Conservation (phyloP, 345 rosid species). For the Bruguiera sexangula region DNA sequence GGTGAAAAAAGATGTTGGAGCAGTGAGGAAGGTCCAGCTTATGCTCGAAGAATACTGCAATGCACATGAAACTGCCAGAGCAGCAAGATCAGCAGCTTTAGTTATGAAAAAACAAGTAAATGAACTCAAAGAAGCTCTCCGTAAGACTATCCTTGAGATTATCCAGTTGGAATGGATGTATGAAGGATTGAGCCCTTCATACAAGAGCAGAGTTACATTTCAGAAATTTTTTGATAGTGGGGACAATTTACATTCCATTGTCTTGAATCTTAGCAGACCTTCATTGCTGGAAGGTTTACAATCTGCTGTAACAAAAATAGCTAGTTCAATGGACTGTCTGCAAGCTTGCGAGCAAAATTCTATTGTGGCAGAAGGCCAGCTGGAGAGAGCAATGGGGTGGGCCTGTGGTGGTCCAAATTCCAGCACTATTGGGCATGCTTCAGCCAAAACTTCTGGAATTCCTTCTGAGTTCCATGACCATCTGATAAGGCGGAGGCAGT, state of each 20-base stretch:
- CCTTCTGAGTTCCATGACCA: slow-evolving; percentile 83
- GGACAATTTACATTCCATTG: slow-evolving; percentile 51
- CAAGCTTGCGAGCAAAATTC: slow-evolving; percentile 71
- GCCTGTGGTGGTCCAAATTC: slow-evolving; percentile 87
- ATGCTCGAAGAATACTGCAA: slow-evolving; percentile 87
- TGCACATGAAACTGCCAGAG: slow-evolving; percentile 78
- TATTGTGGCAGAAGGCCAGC: slow-evolving; percentile 73
- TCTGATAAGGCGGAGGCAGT: slow-evolving; percentile 61
- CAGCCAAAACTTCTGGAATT: slow-evolving; percentile 69
- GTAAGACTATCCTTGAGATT: slow-evolving; percentile 64
- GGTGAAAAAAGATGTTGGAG: slow-evolving; percentile 39
- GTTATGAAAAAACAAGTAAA: slow-evolving; percentile 67
- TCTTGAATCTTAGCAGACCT: slow-evolving; percentile 60
- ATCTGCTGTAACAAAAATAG: slow-evolving; percentile 55
- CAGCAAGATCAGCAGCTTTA: slow-evolving; percentile 71
- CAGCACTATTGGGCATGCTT: slow-evolving; percentile 43
- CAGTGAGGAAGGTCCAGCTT: slow-evolving; percentile 55
- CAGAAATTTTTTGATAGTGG: slow-evolving; percentile 52
- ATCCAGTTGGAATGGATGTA: slow-evolving; percentile 94
- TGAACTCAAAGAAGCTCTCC: slow-evolving; percentile 66
- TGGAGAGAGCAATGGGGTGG: slow-evolving; percentile 97
- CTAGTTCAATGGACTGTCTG: slow-evolving; percentile 62
- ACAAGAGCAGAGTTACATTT: slow-evolving; percentile 48
- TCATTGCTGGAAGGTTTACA: slow-evolving; percentile 64
- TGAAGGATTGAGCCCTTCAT: slow-evolving; percentile 60